Evolutionary conservation across 768 basidiomycete genomes (phyloP).

Genomic region (Amanita pallidorosea): DNA sequence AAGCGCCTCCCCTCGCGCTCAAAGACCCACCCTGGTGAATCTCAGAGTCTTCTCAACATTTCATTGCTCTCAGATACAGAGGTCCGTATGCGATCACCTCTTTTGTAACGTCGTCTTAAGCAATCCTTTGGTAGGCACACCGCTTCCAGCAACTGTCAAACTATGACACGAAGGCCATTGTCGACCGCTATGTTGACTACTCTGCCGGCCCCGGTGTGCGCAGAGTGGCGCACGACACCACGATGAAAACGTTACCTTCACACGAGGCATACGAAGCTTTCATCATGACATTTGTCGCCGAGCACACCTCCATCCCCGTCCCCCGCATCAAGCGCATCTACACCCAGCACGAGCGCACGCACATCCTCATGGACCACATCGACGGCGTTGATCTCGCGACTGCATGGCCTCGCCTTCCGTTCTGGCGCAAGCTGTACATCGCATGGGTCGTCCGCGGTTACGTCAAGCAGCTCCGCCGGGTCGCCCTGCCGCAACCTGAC

Average conservation of each 20-base stretch:
- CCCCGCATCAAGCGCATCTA: constrained; percentile 9
- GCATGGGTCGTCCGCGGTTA: constrained; percentile 13
- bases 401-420: constrained; percentile 8
- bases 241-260: not conserved
- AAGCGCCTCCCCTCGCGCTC: not conserved
- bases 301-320: constrained; percentile 12
- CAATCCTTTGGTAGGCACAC: too few species aligned
- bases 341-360: constrained; percentile 5
- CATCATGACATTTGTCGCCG: not conserved
- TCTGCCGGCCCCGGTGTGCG: not conserved
- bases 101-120: too few species aligned
- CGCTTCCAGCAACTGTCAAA: not conserved
- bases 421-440: constrained; percentile 10
- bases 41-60: not conserved
- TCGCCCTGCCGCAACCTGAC: constrained; percentile 4
- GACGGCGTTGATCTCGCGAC: constrained; percentile 9
- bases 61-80: not conserved
- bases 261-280: not conserved
- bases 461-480: constrained; percentile 11
- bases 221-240: not conserved
- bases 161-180: not conserved
- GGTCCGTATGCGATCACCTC: too few species aligned
- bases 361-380: constrained; percentile 12
- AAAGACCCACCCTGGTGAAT: not conserved
- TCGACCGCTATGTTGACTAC: not conserved